A percentile compares a stretch with the other conserved stretches of the same genome.
phyloP scores from a whole-genome alignment of 2,329 filamentous ascomycete genomes.

The Cercospora sp. region DNA sequence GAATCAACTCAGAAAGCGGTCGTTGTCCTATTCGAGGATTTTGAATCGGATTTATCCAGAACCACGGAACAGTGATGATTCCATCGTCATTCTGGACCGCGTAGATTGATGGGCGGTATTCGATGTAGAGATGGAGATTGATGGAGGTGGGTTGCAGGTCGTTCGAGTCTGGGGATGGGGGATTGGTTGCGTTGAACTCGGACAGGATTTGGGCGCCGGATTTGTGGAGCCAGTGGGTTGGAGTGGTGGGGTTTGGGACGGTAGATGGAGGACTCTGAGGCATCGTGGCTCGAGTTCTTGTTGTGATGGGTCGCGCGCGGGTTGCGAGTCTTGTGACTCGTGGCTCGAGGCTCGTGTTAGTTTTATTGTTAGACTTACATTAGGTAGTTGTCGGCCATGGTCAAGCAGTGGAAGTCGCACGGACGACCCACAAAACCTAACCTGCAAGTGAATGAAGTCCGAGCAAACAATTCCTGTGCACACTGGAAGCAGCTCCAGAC shows the following conservation, averaged over 20 bases:
- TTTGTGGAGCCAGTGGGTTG: constrained; percentile 4
- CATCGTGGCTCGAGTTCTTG: too few species aligned
- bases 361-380: too few species aligned
- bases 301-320: too few species aligned
- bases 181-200: neutral
- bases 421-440: neutral
- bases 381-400: too few species aligned
- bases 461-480: neutral
- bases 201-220: neutral
- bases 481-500: neutral
- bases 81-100: neutral
- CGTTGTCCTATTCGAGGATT: neutral
- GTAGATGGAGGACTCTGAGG: neutral
- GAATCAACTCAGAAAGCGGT: neutral
- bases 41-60: neutral
- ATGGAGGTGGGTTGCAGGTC: neutral
- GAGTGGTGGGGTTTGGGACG: neutral
- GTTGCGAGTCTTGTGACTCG: neutral
- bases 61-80: neutral
- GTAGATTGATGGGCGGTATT: neutral
- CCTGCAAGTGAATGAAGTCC: neutral
- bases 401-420: neutral
- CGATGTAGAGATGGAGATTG: neutral
- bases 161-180: neutral
- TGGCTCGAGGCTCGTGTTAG: too few species aligned